Evolutionary conservation across 495 filamentous ascomycete genomes (phyloP), one percentile per base, ranked within the genome.

Genomic region (Trypethelium eluteriae): DNA sequence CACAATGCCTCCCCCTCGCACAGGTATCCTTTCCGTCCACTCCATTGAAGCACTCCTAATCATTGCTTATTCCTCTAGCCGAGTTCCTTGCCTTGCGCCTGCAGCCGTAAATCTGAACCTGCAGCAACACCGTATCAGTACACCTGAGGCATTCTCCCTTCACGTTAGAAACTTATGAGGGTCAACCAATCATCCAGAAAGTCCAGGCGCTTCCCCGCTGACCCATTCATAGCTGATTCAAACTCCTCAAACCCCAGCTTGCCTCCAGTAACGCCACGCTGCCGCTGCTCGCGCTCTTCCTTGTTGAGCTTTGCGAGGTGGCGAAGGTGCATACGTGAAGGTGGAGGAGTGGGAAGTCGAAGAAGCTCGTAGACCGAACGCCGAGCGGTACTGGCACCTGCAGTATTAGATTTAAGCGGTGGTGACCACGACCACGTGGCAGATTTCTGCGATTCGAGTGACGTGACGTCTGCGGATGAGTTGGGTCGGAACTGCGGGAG

Each of bases 181-280:
- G 53, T 59, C 32, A 59, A 59, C 53, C 53, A 59, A 36, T 59
- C 53, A 36, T 59, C 53, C 53, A 59, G 32, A 32, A 59, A 59
- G 5, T 59, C 32, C 18, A 59, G 32, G 10, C 36, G 34, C 53
- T 18, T 32, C 32, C 53, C 53, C 7, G 32, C 53, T 10, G 53
- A 32, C 7, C 53, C 65, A 6, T 62, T 38, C 14, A 69, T 67
- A 5, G 64, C 62, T 9, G 12, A 25, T 32, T 69, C 71, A 12
- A 73, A 39, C 46, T 73, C 71, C 11, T 67, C 67, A 16, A 67
- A 63, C 34, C 38, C 70, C 34, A 69, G 63, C 14, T 64, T 64
- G 34, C 71, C 69, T 14, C 49, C 32, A 4, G 67, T 65, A 2
- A 69, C 69, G 38, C 9, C 71, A 44, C 36, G 38, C 59, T 34